Percentiles rank a stretch among this genome's conserved stretches.
Conservation (phyloP, 306 rosid species). For the Vachellia pachyceras region DNA sequence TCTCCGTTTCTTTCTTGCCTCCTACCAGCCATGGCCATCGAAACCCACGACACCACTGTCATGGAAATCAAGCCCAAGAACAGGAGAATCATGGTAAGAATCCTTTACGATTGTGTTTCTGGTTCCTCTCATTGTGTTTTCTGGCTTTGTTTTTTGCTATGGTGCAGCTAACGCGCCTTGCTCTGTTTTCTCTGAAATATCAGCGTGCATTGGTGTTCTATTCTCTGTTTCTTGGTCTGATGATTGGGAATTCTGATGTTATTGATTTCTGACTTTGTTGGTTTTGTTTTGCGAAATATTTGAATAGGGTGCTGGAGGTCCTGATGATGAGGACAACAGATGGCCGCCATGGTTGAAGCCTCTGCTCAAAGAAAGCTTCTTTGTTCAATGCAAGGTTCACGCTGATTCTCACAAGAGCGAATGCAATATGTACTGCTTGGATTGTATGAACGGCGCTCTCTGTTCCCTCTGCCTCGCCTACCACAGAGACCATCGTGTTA, state of each 20-base stretch:
- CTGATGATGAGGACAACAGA: slow-evolving; percentile 81
- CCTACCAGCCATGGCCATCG: slow-evolving; percentile 74
- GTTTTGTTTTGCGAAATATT: background rate
- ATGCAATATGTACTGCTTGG: slow-evolving; percentile 98
- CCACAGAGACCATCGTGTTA: slow-evolving; percentile 90
- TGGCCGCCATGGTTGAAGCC: slow-evolving; percentile 99
- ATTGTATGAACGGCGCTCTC: slow-evolving; percentile 91
- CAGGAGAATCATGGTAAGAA: slow-evolving; percentile 83
- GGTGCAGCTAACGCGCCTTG: slow-evolving; percentile 21
- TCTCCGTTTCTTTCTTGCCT: background rate
- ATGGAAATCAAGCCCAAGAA: slow-evolving; percentile 94
- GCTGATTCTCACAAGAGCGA: slow-evolving; percentile 96
- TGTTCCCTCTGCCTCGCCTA: slow-evolving; percentile 85
- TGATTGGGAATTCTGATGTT: background rate
- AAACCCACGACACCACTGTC: slow-evolving; percentile 73
- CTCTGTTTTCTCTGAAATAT: slow-evolving; percentile 18
- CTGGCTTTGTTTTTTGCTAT: background rate
- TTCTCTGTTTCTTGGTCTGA: background rate
- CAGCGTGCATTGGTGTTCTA: slow-evolving; percentile 21
- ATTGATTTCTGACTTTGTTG: background rate
- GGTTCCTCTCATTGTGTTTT: slow-evolving; percentile 12
- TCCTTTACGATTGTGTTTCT: background rate
- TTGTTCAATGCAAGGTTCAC: slow-evolving; percentile 91
- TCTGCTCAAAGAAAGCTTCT: slow-evolving; percentile 77
- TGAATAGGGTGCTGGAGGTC: slow-evolving; percentile 89